Percentiles rank a stretch among this genome's conserved stretches.
Evolutionary conservation across 768 basidiomycete species (phyloP).

Genomic region (Mycena metata): DNA sequence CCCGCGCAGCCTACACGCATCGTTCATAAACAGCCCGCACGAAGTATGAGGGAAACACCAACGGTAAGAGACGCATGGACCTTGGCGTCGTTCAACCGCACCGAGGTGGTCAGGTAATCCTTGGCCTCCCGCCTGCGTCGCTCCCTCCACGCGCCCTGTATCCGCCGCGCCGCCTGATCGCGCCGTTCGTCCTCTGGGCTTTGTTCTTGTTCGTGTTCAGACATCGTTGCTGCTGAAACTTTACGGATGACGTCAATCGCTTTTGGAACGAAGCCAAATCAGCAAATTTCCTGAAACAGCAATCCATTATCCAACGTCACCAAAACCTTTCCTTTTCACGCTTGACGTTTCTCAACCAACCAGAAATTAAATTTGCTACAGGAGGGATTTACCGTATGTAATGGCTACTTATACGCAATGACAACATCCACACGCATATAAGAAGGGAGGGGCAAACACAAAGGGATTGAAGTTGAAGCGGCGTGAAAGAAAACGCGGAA

Average conservation of each 20-base stretch:
- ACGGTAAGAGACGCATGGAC: slow-evolving; percentile 55
- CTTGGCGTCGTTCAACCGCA: slow-evolving; percentile 57
- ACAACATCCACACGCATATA: slow-evolving; percentile 38
- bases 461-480: too few species aligned
- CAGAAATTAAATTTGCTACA: slow-evolving; percentile 57
- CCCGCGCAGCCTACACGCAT: slow-evolving; percentile 55
- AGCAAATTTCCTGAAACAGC: too few species aligned
- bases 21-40: too few species aligned
- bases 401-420: slow-evolving; percentile 44
- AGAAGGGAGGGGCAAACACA: too few species aligned
- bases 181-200: not conserved
- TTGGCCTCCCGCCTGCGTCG: slow-evolving; percentile 38
- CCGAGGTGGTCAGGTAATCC: slow-evolving; percentile 47
- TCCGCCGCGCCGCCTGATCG: slow-evolving; percentile 51
- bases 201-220: slow-evolving; percentile 10
- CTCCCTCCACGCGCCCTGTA: slow-evolving; percentile 56
- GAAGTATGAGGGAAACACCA: not conserved
- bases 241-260: slow-evolving; percentile 47
- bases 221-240: slow-evolving; percentile 4
- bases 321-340: too few species aligned
- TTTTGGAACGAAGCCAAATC: too few species aligned
- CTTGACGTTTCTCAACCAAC: too few species aligned
- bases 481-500: too few species aligned
- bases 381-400: slow-evolving; percentile 50
- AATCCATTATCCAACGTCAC: too few species aligned